Conservation (phyloP, 768 basidiomycete genomes). For the Tylopilus intermedius region DNA sequence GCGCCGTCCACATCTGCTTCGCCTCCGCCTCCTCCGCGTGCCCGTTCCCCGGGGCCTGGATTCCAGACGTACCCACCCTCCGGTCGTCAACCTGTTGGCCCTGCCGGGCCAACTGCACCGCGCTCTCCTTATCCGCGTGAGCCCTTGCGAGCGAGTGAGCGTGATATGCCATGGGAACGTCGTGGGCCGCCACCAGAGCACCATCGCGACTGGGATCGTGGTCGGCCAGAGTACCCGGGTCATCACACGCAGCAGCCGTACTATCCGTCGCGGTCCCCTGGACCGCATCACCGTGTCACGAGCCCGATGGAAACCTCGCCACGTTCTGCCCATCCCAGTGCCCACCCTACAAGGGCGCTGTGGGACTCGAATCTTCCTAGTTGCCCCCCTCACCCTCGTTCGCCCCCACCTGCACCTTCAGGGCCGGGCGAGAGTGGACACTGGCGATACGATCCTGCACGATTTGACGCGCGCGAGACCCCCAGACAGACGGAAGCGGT, state of each 20-base stretch:
- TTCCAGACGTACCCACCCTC: conserved; percentile 47
- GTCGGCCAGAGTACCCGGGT: conserved; percentile 35
- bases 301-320: conserved; percentile 64
- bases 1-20: conserved; percentile 57
- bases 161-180: conserved; percentile 58
- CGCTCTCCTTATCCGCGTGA: conserved; percentile 60
- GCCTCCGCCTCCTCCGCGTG: conserved; percentile 48
- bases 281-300: conserved; percentile 34
- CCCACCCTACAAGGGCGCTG: conserved; percentile 36
- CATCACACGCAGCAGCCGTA: conserved; percentile 30
- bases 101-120: conserved; percentile 50
- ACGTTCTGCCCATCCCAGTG: conserved; percentile 42
- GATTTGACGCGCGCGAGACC: conserved; percentile 46
- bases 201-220: conserved; percentile 51
- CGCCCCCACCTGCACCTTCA: conserved; percentile 33
- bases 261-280: conserved; percentile 34
- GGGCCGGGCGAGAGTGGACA: conserved; percentile 40
- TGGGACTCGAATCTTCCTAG: conserved; percentile 59
- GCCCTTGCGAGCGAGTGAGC: conserved; percentile 40
- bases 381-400: conserved; percentile 27
- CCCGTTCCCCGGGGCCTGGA: conserved; percentile 46
- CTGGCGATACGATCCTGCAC: conserved; percentile 59
- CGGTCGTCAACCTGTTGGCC: conserved; percentile 45
- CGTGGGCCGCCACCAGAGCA: conserved; percentile 43
- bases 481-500: conserved; percentile 28